Base-by-base conservation (phyloP, 306 rosid genomes). In the Urtica urens region DNA sequence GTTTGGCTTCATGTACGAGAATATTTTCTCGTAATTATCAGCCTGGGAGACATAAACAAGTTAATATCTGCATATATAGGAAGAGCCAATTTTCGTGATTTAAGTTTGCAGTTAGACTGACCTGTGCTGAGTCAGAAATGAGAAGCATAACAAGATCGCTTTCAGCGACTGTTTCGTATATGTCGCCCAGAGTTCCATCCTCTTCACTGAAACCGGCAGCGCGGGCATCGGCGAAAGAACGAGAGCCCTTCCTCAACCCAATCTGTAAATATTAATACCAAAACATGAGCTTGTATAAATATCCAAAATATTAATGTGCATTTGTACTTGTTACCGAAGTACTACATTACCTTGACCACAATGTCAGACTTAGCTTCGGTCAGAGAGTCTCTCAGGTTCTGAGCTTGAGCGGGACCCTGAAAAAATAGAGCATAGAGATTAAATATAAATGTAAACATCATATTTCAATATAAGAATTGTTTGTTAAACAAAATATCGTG, bases 321-420 rank as follows among this genome's bases (percentile, higher is more conserved):
- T n/a, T n/a, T n/a, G n/a, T n/a, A n/a, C n/a, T n/a, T n/a, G 14
- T 9, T 9, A 5, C 39, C 8, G 10, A 15, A 35, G 39, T 35
- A 46, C 24, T 29, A 31, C 45, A 48, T 70, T 67, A 90, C 99
- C 99, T 90, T 90, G 42, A 90, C 99, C 46, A 79, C 94, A 55
- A 81, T 77, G 62, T 90, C 81, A 64, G 94, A 90, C 66, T 79
- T 90, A 1, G 80, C 94, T 55, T 79, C 94, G 55, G 74, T 70
- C 44, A 90, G 81, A 16, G 99, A 90, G 57, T 90, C 99, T 62
- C 94, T 72, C 9, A 90, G 58, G 64, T 90, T 90, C 77, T 90
- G 99, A 7, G 99, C 99, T 69, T 90, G 99, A 30, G 99, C 99
- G 65, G 99, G 99, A 57, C 95, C 99, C 99, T 90, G 68, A 44